phyloP scores from a whole-genome alignment of 208 protist genomes.

The Leishmania gerbilli region DNA sequence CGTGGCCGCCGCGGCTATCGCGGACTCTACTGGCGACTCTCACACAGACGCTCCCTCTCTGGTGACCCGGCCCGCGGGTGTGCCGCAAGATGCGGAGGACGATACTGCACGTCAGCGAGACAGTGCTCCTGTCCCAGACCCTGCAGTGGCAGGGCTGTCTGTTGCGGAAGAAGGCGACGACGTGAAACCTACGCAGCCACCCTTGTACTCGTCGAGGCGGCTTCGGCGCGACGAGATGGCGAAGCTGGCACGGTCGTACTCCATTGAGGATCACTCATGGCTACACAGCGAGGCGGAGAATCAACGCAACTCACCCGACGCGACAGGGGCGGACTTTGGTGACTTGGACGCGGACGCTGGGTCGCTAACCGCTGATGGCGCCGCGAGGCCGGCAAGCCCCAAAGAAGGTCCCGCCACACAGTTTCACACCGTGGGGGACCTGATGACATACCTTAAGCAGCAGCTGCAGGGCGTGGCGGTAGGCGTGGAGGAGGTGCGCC shows the following conservation, averaged over 20 bases:
- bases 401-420: background rate
- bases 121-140: background rate
- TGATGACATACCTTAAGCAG: conserved; percentile 39
- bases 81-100: background rate
- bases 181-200: too few relatives aligned
- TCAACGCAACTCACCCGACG: background rate
- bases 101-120: background rate
- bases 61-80: background rate
- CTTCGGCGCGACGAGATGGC: background rate
- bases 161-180: background rate
- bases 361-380: background rate
- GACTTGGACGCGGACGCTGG: background rate
- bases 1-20: background rate
- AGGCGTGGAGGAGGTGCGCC: conserved; percentile 25
- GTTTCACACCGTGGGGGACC: conserved; percentile 38
- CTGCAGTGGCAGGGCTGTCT: background rate
- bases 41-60: background rate
- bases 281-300: background rate
- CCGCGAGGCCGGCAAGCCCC: background rate
- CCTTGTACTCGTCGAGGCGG: background rate
- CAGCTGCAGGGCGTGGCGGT: conserved; percentile 38
- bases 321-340: background rate
- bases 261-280: conserved; percentile 24
- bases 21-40: background rate
- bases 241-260: conserved; percentile 26